Evolutionary conservation across 2,329 filamentous ascomycete species (phyloP), one percentile per base, ranked within the genome.

Genomic region (Nemania sp.): DNA sequence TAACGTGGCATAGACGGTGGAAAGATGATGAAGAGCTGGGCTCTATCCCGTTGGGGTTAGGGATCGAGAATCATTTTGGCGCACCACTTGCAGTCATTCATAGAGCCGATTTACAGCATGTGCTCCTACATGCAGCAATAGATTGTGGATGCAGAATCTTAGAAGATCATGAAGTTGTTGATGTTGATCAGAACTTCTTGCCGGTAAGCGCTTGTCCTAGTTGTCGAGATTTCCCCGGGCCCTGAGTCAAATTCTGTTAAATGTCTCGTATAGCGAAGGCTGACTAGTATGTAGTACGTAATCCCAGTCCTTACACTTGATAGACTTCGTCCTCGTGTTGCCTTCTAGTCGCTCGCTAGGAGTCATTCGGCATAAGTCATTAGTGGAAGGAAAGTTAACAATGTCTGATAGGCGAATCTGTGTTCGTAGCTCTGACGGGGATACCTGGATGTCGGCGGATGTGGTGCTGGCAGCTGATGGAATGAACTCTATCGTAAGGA

Each of bases 401-500:
- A 41, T 47, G 55, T n/a, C 72, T 75, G 10, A 69, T 6, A 73
- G 78, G 0, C 67, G 70, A 10, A 71, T 76, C 38, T 45, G 68
- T 71, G 64, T 70, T 13, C 59, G 60, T 5, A 49, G 58, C 10
- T 41, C 61, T 57, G 47, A 76, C 6, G 66, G 11, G n/a, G 32
- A 60, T 8, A 47, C 26, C 1, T 72, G 67, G 69, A 64, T 85
- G 5, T 74, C 80, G n/a, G 83, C 81, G 5, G 86, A 88, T 70
- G 70, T 88, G 1, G 76, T 88, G 18, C 76, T 88, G 6, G 85
- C 80, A 1, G 85, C 84, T 0, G 86, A 88, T 64, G 86, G 87
- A 8, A 84, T 88, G 71, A 87, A 87, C 70, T 86, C 83, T 20
- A 73, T 77, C 8, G 80, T 83, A 6, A 79, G 86, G 1, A 76